phyloP scores from a whole-genome alignment of 805 yeast genomes.

The Ogataea saltuana region DNA sequence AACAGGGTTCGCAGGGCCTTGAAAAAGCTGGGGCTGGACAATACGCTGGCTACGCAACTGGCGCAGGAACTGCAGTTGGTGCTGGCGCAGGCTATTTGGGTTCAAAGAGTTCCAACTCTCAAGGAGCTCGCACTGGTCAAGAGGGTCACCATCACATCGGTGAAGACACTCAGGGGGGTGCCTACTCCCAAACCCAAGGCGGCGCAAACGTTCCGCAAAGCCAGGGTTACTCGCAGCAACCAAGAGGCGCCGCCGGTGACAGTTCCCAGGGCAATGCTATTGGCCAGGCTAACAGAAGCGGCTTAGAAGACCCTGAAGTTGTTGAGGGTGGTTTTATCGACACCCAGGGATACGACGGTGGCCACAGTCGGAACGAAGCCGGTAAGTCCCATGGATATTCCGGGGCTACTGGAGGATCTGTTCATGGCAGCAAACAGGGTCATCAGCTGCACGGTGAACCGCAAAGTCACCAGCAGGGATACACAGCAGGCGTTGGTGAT shows the following conservation, averaged over 20 bases:
- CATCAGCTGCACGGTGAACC: too few relatives aligned
- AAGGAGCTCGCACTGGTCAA: background rate
- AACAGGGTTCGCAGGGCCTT: conserved; percentile 11
- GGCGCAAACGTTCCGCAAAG: too few relatives aligned
- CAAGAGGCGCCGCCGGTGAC: background rate
- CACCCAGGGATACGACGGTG: conserved; percentile 2
- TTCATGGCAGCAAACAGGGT: too few relatives aligned
- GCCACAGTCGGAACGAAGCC: background rate
- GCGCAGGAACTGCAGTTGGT: conserved; percentile 16
- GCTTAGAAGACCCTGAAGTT: conserved; percentile 8
- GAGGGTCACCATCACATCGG: background rate
- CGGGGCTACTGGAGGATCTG: background rate
- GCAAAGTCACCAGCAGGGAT: background rate
- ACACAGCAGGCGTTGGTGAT: conserved; percentile 11
- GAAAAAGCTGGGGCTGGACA: conserved; percentile 12
- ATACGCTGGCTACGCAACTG: conserved; percentile 13
- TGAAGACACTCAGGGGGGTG: too few relatives aligned
- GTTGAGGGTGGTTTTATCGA: conserved; percentile 9
- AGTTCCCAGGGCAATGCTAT: too few relatives aligned
- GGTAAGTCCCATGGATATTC: background rate
- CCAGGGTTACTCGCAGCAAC: too few relatives aligned
- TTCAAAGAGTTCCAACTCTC: background rate
- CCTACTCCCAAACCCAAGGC: too few relatives aligned
- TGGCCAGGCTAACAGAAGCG: background rate
- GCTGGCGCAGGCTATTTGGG: conserved; percentile 14